phyloP scores from a whole-genome alignment of 805 yeast species.

The Hanseniaspora nectarophila region DNA sequence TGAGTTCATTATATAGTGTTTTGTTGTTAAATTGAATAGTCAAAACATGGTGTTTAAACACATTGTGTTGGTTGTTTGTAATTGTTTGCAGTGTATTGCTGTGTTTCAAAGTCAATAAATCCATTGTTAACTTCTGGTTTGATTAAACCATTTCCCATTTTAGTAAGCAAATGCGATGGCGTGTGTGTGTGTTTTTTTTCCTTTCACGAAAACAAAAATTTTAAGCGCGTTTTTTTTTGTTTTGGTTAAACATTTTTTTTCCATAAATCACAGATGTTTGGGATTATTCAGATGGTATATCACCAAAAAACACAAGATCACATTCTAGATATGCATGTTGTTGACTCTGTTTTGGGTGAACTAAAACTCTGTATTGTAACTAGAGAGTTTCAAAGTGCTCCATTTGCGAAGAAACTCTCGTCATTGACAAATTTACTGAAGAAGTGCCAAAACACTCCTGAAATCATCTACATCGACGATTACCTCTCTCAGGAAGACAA shows the following conservation, averaged over 20 bases:
- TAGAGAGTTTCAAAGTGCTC: background rate
- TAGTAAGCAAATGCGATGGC: background rate
- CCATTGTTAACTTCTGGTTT: background rate
- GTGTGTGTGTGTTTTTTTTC: too few species aligned
- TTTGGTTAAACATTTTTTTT: too few species aligned
- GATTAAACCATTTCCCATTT: background rate
- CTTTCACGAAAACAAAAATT: too few species aligned
- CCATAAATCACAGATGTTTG: too few species aligned
- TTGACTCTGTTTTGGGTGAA: background rate
- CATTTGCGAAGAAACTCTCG: background rate
- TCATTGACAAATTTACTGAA: background rate
- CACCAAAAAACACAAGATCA: background rate
- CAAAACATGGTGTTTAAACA: background rate
- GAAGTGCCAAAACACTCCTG: background rate
- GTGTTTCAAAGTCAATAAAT: background rate
- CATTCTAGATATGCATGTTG: background rate
- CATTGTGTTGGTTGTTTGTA: background rate
- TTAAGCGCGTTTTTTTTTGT: background rate
- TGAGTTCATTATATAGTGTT: background rate
- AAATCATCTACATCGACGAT: background rate
- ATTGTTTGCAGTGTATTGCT: background rate
- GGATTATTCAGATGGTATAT: too few species aligned
- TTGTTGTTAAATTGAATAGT: background rate
- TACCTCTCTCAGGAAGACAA: background rate
- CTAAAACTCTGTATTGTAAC: conserved; percentile 1